These are phyloP conservation scores for Penicillium longicatenatum DNA, from an alignment of 495 filamentous ascomycete species.

Conservation along the genomic window DNA sequence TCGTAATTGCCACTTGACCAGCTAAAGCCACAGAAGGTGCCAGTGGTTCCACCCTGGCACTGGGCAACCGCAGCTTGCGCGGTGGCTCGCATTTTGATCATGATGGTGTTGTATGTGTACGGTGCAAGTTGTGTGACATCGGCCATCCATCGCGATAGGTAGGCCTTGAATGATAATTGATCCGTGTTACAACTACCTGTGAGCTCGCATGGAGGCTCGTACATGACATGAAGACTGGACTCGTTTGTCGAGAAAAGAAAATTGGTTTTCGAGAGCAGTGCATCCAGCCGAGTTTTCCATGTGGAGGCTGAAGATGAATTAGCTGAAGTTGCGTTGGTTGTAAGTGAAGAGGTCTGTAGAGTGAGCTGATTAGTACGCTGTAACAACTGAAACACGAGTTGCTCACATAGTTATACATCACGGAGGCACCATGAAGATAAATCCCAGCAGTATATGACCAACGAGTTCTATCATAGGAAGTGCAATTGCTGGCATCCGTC, in stretches of 20 bases:
- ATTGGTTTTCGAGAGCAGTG: constrained; percentile 53
- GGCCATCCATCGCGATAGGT: constrained; percentile 45
- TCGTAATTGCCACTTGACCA: constrained; percentile 39
- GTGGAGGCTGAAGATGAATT: constrained; percentile 32
- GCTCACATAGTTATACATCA: constrained; percentile 28
- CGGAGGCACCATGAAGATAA: constrained; percentile 18
- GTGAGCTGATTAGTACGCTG: background rate
- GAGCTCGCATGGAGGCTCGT: constrained; percentile 41
- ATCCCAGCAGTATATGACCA: constrained; percentile 21
- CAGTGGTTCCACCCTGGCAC: constrained; percentile 34
- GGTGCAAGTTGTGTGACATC: constrained; percentile 41
- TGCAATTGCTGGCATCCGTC: constrained; percentile 45
- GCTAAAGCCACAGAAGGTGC: constrained; percentile 21
- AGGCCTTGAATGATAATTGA: constrained; percentile 47
- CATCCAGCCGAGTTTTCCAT: constrained; percentile 55
- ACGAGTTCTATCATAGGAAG: constrained; percentile 12
- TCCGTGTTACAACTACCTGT: constrained; percentile 39
- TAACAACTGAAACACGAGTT: background rate
- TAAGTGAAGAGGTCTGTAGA: constrained; percentile 12
- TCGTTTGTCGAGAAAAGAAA: constrained; percentile 56
- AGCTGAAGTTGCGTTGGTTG: constrained; percentile 43
- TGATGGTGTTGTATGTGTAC: constrained; percentile 32
- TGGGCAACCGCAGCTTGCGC: constrained; percentile 39
- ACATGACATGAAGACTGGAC: constrained; percentile 44
- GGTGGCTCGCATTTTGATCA: constrained; percentile 28